A percentile compares a stretch with the other conserved stretches of the same genome.
phyloP scores from a whole-genome alignment of 2,329 filamentous ascomycete genomes.

The Apiospora phragmitis region DNA sequence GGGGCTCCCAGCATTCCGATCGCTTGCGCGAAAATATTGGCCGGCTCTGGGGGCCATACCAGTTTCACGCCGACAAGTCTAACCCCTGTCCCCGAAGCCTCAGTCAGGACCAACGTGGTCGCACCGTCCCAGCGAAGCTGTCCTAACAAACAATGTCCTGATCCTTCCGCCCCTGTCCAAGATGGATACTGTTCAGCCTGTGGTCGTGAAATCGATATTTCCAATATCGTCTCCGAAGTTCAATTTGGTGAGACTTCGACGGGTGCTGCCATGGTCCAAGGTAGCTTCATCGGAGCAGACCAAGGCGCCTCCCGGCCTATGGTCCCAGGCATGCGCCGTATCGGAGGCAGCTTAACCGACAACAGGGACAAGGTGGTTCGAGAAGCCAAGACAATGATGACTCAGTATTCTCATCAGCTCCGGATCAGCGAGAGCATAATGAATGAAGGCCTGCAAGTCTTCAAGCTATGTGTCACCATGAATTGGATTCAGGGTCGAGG shows the following conservation, averaged over 20 bases:
- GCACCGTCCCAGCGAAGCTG: constrained; percentile 45
- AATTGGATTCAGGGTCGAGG: constrained; percentile 87
- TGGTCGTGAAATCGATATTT: constrained; percentile 80
- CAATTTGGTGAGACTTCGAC: constrained; percentile 85
- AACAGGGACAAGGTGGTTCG: constrained; percentile 61
- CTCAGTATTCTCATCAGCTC: constrained; percentile 62
- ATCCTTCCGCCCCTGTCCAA: constrained; percentile 54
- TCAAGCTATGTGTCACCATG: constrained; percentile 71
- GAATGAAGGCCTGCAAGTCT: constrained; percentile 69
- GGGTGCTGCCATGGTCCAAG: constrained; percentile 87
- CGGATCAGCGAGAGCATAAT: constrained; percentile 62
- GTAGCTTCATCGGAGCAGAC: constrained; percentile 82
- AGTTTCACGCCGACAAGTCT: constrained; percentile 24
- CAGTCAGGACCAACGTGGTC: constrained; percentile 24
- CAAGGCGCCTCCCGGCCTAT: constrained; percentile 75
- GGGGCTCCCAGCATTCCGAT: constrained; percentile 43
- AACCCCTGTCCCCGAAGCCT: constrained; percentile 19
- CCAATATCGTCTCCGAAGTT: constrained; percentile 89
- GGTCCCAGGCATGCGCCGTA: constrained; percentile 61
- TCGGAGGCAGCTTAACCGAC: constrained; percentile 55
- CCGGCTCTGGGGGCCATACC: constrained; percentile 25
- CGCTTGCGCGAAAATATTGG: constrained; percentile 47
- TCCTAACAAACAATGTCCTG: constrained; percentile 61
- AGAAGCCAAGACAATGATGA: constrained; percentile 58
- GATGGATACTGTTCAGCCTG: constrained; percentile 79